Evolutionary conservation across 2,329 filamentous ascomycete species (phyloP).

Genomic region (Neocucurbitaria cava): DNA sequence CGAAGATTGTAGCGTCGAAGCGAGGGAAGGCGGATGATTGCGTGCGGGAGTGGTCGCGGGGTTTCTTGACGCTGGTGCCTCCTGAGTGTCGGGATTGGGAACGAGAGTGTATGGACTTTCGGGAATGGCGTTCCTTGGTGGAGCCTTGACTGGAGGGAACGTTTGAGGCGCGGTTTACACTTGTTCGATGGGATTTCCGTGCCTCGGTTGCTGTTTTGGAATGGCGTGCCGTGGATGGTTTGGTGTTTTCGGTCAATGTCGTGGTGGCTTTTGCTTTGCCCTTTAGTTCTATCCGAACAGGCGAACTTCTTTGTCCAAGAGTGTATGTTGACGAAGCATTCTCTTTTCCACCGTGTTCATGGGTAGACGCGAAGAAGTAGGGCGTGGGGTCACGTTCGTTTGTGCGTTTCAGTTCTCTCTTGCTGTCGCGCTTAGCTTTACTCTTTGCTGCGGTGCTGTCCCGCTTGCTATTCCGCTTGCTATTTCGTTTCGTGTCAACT

Average conservation of each 20-base stretch:
- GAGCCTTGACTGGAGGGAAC: constrained; percentile 16
- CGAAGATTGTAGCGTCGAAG: constrained; percentile 26
- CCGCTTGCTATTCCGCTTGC: constrained; percentile 24
- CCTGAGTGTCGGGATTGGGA: constrained; percentile 28
- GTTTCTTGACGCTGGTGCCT: constrained; percentile 15
- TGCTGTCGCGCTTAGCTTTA: constrained; percentile 19
- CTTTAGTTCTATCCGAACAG: constrained; percentile 1
- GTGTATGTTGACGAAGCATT: constrained; percentile 36
- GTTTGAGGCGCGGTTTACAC: constrained; percentile 3
- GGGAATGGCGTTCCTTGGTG: constrained; percentile 30
- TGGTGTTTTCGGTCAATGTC: constrained; percentile 29
- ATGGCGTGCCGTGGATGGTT: constrained; percentile 13
- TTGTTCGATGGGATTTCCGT: constrained; percentile 11
- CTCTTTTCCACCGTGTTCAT: constrained; percentile 43
- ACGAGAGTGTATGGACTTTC: constrained; percentile 31
- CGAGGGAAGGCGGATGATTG: constrained; percentile 40
- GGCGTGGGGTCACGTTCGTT: constrained; percentile 39
- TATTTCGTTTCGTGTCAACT: constrained; percentile 19
- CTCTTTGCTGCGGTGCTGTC: constrained; percentile 18
- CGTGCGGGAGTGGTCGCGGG: constrained; percentile 27
- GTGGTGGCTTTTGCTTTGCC: constrained; percentile 11
- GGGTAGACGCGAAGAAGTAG: constrained; percentile 17
- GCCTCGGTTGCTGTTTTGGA: constrained; percentile 9
- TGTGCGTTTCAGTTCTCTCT: constrained; percentile 29
- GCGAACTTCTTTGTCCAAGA: constrained; percentile 15